Conservation (phyloP, 2,329 filamentous ascomycete genomes). For the Orbilia quercus region DNA sequence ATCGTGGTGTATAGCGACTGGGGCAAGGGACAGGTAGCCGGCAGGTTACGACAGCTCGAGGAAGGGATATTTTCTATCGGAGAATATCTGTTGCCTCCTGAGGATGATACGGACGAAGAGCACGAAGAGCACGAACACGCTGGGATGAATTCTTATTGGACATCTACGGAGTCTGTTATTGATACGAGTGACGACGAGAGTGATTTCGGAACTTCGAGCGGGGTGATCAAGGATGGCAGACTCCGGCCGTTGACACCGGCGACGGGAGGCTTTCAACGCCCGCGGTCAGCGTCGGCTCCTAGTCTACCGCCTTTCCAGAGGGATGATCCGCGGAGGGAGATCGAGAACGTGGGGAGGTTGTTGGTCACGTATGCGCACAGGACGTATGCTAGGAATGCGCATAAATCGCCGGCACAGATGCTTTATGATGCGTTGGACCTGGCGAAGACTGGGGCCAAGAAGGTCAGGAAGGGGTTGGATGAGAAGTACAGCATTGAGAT, state of each 20-base stretch:
- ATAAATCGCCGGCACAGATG: constrained; percentile 49
- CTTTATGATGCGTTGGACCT: constrained; percentile 48
- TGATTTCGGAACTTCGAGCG: constrained; percentile 31
- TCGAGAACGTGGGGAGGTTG: constrained; percentile 45
- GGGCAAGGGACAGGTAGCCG: constrained; percentile 43
- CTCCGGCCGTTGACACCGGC: constrained; percentile 34
- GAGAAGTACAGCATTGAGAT: constrained; percentile 56
- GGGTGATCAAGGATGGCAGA: constrained; percentile 18
- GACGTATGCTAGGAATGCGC: constrained; percentile 46
- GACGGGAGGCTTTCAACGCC: constrained; percentile 14
- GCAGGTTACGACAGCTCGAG: constrained; percentile 36
- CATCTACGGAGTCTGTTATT: constrained; percentile 47
- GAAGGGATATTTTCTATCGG: constrained; percentile 46
- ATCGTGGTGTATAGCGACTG: constrained; percentile 47
- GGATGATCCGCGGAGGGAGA: constrained; percentile 30
- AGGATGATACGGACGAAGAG: constrained; percentile 41
- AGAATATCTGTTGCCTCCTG: constrained; percentile 39
- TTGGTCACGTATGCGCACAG: constrained; percentile 45
- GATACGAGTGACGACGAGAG: constrained; percentile 50
- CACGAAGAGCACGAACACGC: constrained; percentile 45
- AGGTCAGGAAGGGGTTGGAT: constrained; percentile 38
- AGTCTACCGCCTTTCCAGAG: constrained; percentile 41
- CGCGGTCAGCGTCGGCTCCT: constrained; percentile 29
- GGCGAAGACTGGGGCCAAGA: constrained; percentile 32
- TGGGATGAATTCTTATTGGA: constrained; percentile 50